phyloP scores from a whole-genome alignment of 805 yeast species.

The Saturnispora ahearnii region DNA sequence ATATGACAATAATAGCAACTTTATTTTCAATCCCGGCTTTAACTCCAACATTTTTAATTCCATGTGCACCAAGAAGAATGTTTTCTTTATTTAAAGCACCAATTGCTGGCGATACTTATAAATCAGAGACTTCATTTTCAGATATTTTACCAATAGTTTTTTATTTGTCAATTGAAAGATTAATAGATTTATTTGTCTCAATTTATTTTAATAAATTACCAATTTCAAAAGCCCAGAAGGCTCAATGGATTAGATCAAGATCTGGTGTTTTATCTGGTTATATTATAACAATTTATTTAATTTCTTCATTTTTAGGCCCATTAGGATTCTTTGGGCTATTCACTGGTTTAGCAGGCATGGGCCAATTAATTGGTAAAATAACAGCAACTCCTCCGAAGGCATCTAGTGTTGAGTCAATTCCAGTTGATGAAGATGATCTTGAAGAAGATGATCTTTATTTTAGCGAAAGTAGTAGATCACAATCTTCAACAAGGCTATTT shows the following conservation, averaged over 20 bases:
- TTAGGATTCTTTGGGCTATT: conserved; percentile 4
- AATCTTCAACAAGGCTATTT: conserved; percentile 4
- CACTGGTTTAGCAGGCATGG: conserved; percentile 2
- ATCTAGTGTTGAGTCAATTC: background rate
- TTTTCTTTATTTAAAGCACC: conserved; percentile 7
- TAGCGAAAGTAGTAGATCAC: conserved; percentile 1
- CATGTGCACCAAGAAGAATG: conserved; percentile 6
- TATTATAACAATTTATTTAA: conserved; percentile 34
- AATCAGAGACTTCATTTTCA: background rate
- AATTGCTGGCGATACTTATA: background rate
- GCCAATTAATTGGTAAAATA: conserved; percentile 1
- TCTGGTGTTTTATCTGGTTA: conserved; percentile 34
- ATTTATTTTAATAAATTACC: conserved; percentile 6
- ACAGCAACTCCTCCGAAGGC: conserved; percentile 3
- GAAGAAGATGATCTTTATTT: background rate
- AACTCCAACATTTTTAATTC: conserved; percentile 1
- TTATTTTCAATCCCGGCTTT: conserved; percentile 32
- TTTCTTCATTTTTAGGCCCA: conserved; percentile 7
- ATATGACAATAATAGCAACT: conserved; percentile 33
- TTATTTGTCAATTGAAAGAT: background rate
- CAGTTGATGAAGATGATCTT: background rate
- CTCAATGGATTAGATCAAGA: conserved; percentile 42
- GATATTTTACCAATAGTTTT: conserved; percentile 3
- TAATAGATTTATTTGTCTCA: background rate
- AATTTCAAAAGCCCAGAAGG: background rate